Evolutionary conservation across 2,329 filamentous ascomycete genomes (phyloP).

Genomic region (Triangularia setosa): DNA sequence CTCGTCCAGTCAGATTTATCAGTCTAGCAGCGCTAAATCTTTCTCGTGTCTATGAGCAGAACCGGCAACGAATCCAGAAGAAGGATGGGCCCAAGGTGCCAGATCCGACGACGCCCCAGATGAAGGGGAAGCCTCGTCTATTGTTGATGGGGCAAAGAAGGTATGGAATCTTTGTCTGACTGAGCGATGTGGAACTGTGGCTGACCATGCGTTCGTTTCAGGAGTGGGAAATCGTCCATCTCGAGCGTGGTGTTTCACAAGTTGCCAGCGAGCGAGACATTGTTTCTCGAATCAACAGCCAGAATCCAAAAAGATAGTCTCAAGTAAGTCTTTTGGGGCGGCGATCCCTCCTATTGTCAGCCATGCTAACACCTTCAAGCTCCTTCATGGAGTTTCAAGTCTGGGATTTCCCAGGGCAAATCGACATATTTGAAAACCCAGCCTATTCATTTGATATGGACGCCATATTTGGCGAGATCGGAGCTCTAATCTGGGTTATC

Average conservation of each 20-base stretch:
- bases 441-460: slow-evolving; percentile 88
- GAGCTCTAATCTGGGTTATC: slow-evolving; percentile 96
- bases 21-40: slow-evolving; percentile 62
- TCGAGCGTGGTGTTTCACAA: slow-evolving; percentile 99
- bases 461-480: slow-evolving; percentile 89
- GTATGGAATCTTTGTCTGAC: slow-evolving; percentile 43
- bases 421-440: slow-evolving; percentile 82
- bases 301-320: slow-evolving; percentile 92
- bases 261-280: slow-evolving; percentile 87
- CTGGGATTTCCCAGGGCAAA: slow-evolving; percentile 94
- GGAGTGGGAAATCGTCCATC: slow-evolving; percentile 97
- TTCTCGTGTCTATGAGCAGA: slow-evolving; percentile 60
- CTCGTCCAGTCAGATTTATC: slow-evolving; percentile 37
- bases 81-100: slow-evolving; percentile 45
- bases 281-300: slow-evolving; percentile 93
- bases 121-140: slow-evolving; percentile 74
- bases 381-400: slow-evolving; percentile 99
- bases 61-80: slow-evolving; percentile 47
- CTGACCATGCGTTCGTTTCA: slow-evolving; percentile 36
- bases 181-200: background rate
- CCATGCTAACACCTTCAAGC: slow-evolving; percentile 44
- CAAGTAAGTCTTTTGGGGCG: slow-evolving; percentile 59
- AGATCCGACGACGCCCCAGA: slow-evolving; percentile 44
- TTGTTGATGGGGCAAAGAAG: slow-evolving; percentile 93
- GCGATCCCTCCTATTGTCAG: background rate